Evolutionary conservation across 192 early-diverging fungal genomes (phyloP).

Genomic region (Phycomyces blakesleeanus): DNA sequence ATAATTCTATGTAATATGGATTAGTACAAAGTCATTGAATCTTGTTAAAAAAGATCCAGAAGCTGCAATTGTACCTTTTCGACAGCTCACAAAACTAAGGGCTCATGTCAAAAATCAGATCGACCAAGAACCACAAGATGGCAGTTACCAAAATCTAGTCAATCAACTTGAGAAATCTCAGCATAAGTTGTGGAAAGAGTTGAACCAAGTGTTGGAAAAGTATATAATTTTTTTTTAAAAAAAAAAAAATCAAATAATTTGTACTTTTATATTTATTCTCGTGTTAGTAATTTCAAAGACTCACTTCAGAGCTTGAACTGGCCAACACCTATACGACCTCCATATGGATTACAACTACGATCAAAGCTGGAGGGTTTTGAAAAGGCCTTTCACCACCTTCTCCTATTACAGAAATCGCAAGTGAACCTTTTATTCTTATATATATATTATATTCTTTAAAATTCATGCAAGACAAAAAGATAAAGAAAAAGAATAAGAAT

Average conservation of each 20-base stretch:
- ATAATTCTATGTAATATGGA: too few species aligned
- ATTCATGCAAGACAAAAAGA: constrained; percentile 1
- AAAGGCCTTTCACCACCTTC: constrained; percentile 9
- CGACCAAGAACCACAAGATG: neutral
- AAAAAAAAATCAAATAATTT: too few species aligned
- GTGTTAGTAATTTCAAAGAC: constrained; percentile 20
- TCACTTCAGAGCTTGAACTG: constrained; percentile 13
- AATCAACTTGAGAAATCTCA: constrained; percentile 29
- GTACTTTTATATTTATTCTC: too few species aligned
- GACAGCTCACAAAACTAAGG: constrained; percentile 34
- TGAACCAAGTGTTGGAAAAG: constrained; percentile 43
- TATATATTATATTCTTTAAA: neutral
- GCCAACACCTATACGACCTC: constrained; percentile 13
- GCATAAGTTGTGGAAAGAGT: constrained; percentile 39
- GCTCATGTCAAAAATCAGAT: constrained; percentile 22
- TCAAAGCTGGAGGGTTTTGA: constrained; percentile 10
- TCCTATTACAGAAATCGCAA: constrained; percentile 22
- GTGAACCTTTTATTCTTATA: neutral
- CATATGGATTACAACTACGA: constrained; percentile 24
- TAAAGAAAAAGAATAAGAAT: neutral
- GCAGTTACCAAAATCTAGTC: constrained; percentile 30
- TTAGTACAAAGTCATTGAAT: constrained; percentile 22
- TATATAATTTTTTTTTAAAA: too few species aligned
- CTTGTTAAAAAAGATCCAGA: constrained; percentile 37
- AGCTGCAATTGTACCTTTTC: constrained; percentile 40